Evolutionary conservation across 2,329 filamentous ascomycete species (phyloP).

Genomic region (Neofusicoccum sp.): DNA sequence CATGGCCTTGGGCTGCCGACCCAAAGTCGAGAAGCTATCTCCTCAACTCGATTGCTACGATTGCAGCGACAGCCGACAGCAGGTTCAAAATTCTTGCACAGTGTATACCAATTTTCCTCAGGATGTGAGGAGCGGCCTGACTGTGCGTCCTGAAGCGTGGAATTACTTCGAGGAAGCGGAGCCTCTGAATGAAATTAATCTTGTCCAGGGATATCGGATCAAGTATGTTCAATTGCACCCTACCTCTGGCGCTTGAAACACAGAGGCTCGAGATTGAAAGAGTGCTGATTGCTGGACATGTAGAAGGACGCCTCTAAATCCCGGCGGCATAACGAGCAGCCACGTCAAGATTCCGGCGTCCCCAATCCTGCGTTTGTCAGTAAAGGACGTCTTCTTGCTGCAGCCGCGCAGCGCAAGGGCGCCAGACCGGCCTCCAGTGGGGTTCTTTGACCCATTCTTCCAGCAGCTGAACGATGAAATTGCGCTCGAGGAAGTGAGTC

Average conservation of each 20-base stretch:
- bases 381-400: conserved; percentile 44
- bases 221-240: background rate
- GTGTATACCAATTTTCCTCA: background rate
- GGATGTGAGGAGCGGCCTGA: no score
- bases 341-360: conserved; percentile 20
- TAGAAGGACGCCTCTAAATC: background rate
- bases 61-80: background rate
- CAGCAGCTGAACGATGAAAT: background rate
- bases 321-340: background rate
- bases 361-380: conserved; percentile 44
- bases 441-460: conserved; percentile 20
- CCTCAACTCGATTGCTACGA: background rate
- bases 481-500: background rate
- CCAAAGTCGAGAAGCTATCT: background rate
- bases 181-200: background rate
- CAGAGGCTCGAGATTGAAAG: no score
- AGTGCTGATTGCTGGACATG: background rate
- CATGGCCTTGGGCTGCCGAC: background rate
- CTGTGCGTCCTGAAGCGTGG: background rate
- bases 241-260: no score
- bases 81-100: conserved; percentile 7
- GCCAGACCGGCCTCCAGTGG: background rate
- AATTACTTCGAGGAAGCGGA: background rate
- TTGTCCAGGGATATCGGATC: background rate
- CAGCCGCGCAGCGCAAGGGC: conserved; percentile 31